Percentiles rank a stretch among this genome's conserved stretches.
These are phyloP conservation scores for Phaffomyces thermotolerans DNA, from an alignment of 805 yeast genomes.

Conservation along the genomic window DNA sequence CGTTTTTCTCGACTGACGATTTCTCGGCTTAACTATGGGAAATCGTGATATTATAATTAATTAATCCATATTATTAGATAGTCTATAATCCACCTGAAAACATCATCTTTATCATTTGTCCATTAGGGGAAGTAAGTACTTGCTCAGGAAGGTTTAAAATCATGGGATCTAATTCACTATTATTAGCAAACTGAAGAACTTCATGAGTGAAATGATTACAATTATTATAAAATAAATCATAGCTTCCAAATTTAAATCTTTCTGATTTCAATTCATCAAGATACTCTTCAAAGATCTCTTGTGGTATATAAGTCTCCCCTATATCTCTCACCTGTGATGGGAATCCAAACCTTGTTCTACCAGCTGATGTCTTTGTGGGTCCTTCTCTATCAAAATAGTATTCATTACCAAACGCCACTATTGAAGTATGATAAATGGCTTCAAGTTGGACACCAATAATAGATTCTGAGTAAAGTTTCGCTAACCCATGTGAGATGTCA, in stretches of 20 bases:
- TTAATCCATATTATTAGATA: too few relatives aligned
- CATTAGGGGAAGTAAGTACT: constrained; percentile 44
- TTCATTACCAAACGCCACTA: constrained; percentile 47
- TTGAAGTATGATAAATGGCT: constrained; percentile 62
- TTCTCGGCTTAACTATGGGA: too few relatives aligned
- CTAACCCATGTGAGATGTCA: constrained; percentile 58
- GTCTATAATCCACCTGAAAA: constrained; percentile 15
- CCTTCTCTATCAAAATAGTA: constrained; percentile 57
- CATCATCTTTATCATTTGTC: constrained; percentile 38
- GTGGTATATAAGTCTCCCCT: constrained; percentile 46
- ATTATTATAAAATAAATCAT: constrained; percentile 55
- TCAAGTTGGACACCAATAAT: constrained; percentile 48
- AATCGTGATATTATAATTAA: too few relatives aligned
- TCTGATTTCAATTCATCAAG: constrained; percentile 41
- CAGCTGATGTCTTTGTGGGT: constrained; percentile 35
- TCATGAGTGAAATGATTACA: constrained; percentile 64
- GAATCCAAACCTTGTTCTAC: constrained; percentile 49
- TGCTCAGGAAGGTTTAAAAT: constrained; percentile 46
- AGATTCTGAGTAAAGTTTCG: constrained; percentile 41
- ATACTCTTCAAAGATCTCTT: constrained; percentile 47
- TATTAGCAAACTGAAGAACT: constrained; percentile 49
- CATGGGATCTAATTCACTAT: constrained; percentile 44
- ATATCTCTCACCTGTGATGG: constrained; percentile 47
- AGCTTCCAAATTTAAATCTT: constrained; percentile 32
- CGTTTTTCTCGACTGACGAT: too few relatives aligned